Conservation (phyloP, 345 rosid genomes). For the Eutrema yunnanense region DNA sequence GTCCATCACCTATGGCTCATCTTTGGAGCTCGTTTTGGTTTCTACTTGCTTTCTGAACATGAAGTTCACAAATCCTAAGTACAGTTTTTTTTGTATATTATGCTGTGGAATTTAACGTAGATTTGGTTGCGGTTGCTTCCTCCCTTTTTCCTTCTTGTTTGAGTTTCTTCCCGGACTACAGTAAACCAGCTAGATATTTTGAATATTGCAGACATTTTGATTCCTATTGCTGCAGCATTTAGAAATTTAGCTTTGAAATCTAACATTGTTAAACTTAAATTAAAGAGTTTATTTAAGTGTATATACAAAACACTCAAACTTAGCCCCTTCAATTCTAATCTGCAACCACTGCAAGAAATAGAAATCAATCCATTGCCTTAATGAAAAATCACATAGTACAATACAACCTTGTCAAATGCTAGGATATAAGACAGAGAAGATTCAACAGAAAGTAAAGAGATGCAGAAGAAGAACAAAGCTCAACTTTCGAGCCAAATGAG, state of each 20-base stretch:
- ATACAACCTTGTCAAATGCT: constrained; percentile 5
- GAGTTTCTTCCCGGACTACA: too few species aligned
- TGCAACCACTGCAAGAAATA: background rate
- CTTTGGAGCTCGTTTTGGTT: background rate
- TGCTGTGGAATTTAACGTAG: constrained; percentile 5
- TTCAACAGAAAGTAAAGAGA: background rate
- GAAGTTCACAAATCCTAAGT: background rate
- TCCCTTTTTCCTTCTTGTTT: background rate
- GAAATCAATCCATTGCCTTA: background rate
- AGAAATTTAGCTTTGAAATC: background rate
- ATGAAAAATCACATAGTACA: constrained; percentile 7
- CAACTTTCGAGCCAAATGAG: constrained; percentile 3
- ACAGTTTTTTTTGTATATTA: constrained; percentile 11
- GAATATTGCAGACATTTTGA: background rate
- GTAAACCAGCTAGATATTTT: background rate
- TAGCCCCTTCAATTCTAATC: background rate
- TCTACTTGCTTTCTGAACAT: background rate
- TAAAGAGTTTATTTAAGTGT: too few species aligned
- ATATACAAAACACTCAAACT: background rate
- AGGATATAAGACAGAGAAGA: background rate
- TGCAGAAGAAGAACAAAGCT: constrained; percentile 4
- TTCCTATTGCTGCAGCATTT: background rate
- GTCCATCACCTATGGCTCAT: background rate
- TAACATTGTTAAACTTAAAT: background rate
- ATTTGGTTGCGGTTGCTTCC: background rate